Base-by-base conservation (phyloP, 306 rosid genomes). In the Nissolia schottii region DNA sequence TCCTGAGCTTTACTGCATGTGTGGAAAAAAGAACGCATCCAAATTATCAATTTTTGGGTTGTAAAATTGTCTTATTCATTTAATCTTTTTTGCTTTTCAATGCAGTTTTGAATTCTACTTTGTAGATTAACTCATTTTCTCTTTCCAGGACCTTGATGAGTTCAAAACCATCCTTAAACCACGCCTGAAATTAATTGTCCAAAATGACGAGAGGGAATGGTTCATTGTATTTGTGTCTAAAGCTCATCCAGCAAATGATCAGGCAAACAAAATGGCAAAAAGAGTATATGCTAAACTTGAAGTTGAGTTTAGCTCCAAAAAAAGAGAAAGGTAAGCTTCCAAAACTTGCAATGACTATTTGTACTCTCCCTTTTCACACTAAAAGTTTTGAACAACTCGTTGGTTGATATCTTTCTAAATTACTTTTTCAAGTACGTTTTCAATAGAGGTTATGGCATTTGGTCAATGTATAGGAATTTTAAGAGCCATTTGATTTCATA, bases 181-280 rank as follows among this genome's bases (percentile, higher is more conserved):
- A 15, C 96, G 99, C 74, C 78, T 95, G 84, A 95, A 91, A 81
- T 82, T 95, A 70, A 95, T 95, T 76, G 91, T 85, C 83, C 99
- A 94, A 86, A 95, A 91, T 91, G 99, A 95, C 19, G 99, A 95
- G 73, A 86, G 89, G 73, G 99, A 94, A 74, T 94, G 99, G 99
- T 95, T 95, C 80, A 88, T 95, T 75, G 91, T 95, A 75, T 95
- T 79, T 41, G 97, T 95, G 74, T 91, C 97, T 74, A 91, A 85
- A 87, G 99, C 93, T 54, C 90, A 78, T 76, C 91, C 97, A 63
- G 88, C 82, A 77, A 89, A 89, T 81, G 99, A 95, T 67, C 95
- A 89, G 57, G 96, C 96, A 53, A 86, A 68, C 80, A 91, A 88
- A 85, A 71, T 75, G 88, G 92, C 97, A 1, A 95, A 88, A 84